phyloP scores from a whole-genome alignment of 2,329 filamentous ascomycete genomes.

The Fusarium goolgardi region DNA sequence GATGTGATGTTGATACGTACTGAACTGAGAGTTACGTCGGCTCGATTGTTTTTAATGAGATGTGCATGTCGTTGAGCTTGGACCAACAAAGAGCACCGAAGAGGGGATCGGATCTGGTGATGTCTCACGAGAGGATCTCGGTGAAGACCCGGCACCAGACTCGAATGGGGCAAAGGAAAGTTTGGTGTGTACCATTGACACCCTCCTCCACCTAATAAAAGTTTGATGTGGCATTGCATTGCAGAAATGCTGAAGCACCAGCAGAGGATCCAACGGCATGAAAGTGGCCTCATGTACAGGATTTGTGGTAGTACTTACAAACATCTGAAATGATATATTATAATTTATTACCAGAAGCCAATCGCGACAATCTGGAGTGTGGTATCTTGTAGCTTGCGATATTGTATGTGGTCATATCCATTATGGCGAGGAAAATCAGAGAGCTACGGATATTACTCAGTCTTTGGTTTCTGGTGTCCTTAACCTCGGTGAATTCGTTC shows the following conservation, averaged over 20 bases:
- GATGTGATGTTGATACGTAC: neutral
- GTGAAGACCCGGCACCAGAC: constrained; percentile 39
- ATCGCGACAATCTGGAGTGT: constrained; percentile 15
- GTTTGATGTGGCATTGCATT: neutral
- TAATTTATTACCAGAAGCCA: constrained; percentile 3
- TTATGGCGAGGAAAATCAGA: neutral
- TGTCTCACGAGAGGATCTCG: constrained; percentile 42
- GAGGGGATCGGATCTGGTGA: constrained; percentile 36
- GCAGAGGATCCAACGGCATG: constrained; percentile 8
- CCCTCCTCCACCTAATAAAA: constrained; percentile 5
- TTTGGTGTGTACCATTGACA: constrained; percentile 25
- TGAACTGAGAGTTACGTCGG: constrained; percentile 7
- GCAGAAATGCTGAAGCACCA: constrained; percentile 5
- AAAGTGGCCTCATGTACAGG: constrained; percentile 39
- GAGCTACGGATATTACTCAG: neutral
- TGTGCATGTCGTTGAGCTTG: constrained; percentile 16
- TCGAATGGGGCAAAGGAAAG: constrained; percentile 5
- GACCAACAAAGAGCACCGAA: constrained; percentile 21
- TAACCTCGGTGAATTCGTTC: constrained; percentile 46
- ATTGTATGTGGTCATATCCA: neutral
- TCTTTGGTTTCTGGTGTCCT: constrained; percentile 1
- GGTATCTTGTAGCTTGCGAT: constrained; percentile 12
- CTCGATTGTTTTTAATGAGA: constrained; percentile 20
- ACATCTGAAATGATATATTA: constrained; percentile 29
- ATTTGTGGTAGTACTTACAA: constrained; percentile 14